Conservation (phyloP, 345 rosid species). For the Angophora floribunda region DNA sequence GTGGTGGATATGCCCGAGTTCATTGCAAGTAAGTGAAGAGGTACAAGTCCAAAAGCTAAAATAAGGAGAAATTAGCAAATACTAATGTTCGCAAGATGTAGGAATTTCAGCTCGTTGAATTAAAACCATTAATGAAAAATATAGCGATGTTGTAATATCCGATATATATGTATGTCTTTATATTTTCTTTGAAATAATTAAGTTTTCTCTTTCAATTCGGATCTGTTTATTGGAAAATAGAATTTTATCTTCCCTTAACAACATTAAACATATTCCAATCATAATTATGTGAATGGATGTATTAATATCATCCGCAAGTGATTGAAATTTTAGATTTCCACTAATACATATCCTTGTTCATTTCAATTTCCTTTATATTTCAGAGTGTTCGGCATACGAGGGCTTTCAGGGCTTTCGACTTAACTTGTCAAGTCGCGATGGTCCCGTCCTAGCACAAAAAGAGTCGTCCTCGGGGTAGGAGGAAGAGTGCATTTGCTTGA, state of each 20-base stretch:
- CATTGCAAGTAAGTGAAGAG: background rate
- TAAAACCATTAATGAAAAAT: too few species aligned
- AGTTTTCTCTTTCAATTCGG: background rate
- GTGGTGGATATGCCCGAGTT: too few species aligned
- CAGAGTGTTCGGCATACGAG: background rate
- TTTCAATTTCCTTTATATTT: background rate
- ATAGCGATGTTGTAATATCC: too few species aligned
- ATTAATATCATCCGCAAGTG: too few species aligned
- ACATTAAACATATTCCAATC: background rate
- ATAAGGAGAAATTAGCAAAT: background rate
- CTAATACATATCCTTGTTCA: background rate
- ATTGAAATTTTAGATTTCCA: too few species aligned
- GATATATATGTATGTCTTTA: too few species aligned
- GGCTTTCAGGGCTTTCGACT: background rate
- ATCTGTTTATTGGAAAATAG: too few species aligned
- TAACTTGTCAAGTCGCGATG: background rate
- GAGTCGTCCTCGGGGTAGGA: background rate
- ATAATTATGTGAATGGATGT: too few species aligned
- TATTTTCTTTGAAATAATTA: too few species aligned
- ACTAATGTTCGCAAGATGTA: too few species aligned
- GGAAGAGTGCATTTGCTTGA: background rate
- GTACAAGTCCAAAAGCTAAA: background rate
- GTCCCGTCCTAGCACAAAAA: background rate
- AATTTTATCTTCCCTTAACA: background rate
- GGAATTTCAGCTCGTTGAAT: too few species aligned